Evolutionary conservation across 2,329 filamentous ascomycete species (phyloP), one percentile per base, ranked within the genome.

Genomic region (Fusarium succisae): DNA sequence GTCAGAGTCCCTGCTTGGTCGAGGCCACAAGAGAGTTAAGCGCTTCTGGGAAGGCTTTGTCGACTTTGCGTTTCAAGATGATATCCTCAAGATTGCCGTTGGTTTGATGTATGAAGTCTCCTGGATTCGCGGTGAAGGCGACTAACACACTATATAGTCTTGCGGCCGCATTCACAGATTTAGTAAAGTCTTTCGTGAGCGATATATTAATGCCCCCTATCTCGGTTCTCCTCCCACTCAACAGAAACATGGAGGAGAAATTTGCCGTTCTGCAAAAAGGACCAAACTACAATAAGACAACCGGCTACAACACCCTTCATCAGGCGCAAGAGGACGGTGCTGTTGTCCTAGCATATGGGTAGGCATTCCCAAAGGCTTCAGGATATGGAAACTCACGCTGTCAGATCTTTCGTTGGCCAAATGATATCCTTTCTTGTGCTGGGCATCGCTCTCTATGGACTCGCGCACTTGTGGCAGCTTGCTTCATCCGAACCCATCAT

Each of bases 71-170:
- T 88, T 93, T 61, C 89, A 92, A 72, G 92, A 93, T 66, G 94
- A 94, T 76, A 92, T 94, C 54, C 86, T 94, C 32, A 91, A 94
- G 80, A 92, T 94, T 67, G 92, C 92, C 22, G 91, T 94, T 75
- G 92, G 92, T 74, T 84, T 94, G 73, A 94, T 94, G 91, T 93
- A 79, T 24, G 67, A 80, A 86, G 82, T 47, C 26, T 18, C n/a
- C 14, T 13, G 38, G 44, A 35, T 8, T 18, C 12, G 18, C 22
- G 28, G 30, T 57, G 60, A 44, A 17, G 53, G 30, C 26, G 55
- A 51, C 61, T 75, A 48, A 74, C 57, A 60, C 35, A 57, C 37
- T 20, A 54, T 22, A 63, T 63, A 92, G 91, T 74, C 87, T 94
- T 60, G 92, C 92, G 18, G 87, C 91, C 61, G 88, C 91, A 35